phyloP scores from a whole-genome alignment of 163 green algal species.

The Botryococcus braunii region DNA sequence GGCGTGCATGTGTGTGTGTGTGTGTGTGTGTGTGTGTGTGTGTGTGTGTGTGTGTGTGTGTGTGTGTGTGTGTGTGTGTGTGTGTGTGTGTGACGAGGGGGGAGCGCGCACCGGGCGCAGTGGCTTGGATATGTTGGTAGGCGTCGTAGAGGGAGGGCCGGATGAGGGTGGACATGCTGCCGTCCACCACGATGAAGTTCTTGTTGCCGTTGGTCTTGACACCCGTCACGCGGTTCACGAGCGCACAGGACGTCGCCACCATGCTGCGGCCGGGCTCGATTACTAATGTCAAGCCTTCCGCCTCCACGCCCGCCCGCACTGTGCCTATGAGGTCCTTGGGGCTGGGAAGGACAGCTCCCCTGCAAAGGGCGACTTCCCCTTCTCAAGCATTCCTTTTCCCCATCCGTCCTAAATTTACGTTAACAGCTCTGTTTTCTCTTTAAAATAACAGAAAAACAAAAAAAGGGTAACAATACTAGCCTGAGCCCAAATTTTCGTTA shows the following conservation, averaged over 20 bases:
- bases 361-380: constrained; percentile 17
- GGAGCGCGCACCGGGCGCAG: constrained; percentile 31
- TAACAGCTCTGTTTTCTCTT: no score
- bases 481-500: no score
- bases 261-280: constrained; percentile 93
- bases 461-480: no score
- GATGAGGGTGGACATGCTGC: constrained; percentile 90
- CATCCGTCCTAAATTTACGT: no score
- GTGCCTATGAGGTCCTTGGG: constrained; percentile 93
- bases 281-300: constrained; percentile 80
- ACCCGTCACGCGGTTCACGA: constrained; percentile 81
- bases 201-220: constrained; percentile 96
- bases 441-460: no score
- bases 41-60: constrained; percentile 4
- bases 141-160: constrained; percentile 82
- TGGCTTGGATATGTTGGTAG: constrained; percentile 97
- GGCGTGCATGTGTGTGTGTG: constrained; percentile 4
- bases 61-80: constrained; percentile 3
- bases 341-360: constrained; percentile 64
- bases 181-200: constrained; percentile 94
- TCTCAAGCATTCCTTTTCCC: no score
- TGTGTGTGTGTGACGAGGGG: constrained; percentile 3
- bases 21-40: constrained; percentile 4
- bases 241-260: constrained; percentile 68
- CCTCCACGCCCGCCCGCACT: constrained; percentile 63